Evolutionary conservation across 345 rosid species (phyloP), one percentile per base, ranked within the genome.

Genomic region (Chamaenerion angustifolium): DNA sequence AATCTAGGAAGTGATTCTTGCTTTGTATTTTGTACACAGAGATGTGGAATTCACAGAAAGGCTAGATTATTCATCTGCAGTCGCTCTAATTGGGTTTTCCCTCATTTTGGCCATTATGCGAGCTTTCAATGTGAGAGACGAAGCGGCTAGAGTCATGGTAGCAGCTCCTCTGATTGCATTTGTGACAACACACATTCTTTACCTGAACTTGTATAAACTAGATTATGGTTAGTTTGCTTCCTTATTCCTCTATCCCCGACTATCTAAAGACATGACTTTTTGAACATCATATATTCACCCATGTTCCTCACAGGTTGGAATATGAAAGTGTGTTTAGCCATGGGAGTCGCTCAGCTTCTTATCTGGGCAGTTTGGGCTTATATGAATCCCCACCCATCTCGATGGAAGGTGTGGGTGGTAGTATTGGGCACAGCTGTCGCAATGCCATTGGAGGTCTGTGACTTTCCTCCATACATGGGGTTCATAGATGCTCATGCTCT

Each of bases 311-410:
- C 78, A 90, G 98, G 88, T 46, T 73, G 80, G 60, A 88, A 90
- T 70, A 57, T 64, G 77, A 83, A 83, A 71, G 94, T 90, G 17
- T 76, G 83, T 46, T 49, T 56, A 10, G 77, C 62, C 12, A 86
- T 86, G 76, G 82, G 78, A 52, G 65, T 69, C 19, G 68, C 74
- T 23, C 84, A 81, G 75, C 72, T 90, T 60, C 71, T 79, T 15
- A 66, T 78, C 25, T 86, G 98, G 98, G 94, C 80, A 14, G 8
- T 77, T 42, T 90, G 98, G 95, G 95, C 86, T 3, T 75, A 81
- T 15, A 42, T 70, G 43, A 64, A 74, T 27, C 55, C 57, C 47
- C 95, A 90, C 72, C 95, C 94, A 10, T 81, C 88, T 0, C 73
- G 77, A 46, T 67, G 80, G 82, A 86, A 90, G 76, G 71, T 90